These are phyloP conservation scores for Ceratonia siliqua DNA, from an alignment of 306 rosid genomes.

Conservation along the genomic window DNA sequence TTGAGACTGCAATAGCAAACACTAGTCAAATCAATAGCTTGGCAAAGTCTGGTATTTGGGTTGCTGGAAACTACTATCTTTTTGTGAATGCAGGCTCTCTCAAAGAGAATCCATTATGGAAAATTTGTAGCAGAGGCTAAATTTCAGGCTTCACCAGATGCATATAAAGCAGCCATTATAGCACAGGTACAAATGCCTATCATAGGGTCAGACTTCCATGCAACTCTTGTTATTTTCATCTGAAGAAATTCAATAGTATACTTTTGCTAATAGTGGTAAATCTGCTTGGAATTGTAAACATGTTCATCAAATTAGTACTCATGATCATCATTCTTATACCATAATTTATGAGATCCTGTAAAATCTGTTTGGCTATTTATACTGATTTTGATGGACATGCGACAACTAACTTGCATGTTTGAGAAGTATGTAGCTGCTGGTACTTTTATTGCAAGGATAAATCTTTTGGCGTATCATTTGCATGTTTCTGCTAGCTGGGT, in stretches of 20 bases:
- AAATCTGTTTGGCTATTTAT: conserved; percentile 12
- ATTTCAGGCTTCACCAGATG: conserved; percentile 64
- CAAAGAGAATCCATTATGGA: conserved; percentile 93
- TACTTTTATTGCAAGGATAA: background rate
- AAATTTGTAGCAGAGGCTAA: conserved; percentile 94
- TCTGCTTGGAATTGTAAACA: background rate
- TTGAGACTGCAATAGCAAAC: background rate
- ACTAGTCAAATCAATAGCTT: background rate
- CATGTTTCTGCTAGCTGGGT: conserved; percentile 20
- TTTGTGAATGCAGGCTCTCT: conserved; percentile 60
- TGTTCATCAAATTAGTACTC: background rate
- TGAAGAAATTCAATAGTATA: background rate
- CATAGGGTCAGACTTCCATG: background rate
- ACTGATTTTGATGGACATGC: conserved; percentile 27
- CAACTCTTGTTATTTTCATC: conserved; percentile 16
- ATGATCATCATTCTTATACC: conserved; percentile 9
- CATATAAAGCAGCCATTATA: conserved; percentile 69
- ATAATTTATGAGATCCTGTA: background rate
- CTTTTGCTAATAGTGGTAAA: background rate
- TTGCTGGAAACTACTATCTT: conserved; percentile 5
- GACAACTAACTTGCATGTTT: background rate
- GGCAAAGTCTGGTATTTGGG: conserved; percentile 14
- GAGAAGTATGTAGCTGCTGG: background rate
- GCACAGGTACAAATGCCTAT: conserved; percentile 61
- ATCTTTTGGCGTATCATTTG: background rate